Percentiles rank a stretch among this genome's conserved stretches.
Conservation (phyloP, 257 asterid genomes). For the Fraxinus excelsior region DNA sequence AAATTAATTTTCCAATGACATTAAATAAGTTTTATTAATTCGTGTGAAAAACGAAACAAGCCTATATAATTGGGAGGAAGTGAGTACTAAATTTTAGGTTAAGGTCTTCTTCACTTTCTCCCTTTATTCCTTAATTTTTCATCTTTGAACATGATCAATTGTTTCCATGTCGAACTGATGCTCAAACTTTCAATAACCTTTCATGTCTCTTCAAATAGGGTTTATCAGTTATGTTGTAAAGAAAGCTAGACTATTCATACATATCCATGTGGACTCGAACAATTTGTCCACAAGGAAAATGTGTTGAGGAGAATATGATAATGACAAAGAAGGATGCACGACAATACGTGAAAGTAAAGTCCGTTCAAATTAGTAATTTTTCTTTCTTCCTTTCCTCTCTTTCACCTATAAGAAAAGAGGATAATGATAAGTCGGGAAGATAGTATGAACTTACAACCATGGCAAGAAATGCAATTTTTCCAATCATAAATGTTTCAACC, state of each 20-base stretch:
- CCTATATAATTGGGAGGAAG: no score
- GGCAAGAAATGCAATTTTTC: conserved; percentile 21
- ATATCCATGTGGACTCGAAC: conserved; percentile 24
- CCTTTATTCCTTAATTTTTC: not conserved
- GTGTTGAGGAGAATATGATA: conserved; percentile 13
- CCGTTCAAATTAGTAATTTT: conserved; percentile 15
- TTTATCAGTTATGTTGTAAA: conserved; percentile 1
- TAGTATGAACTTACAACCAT: conserved; percentile 67
- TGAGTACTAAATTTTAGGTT: not conserved
- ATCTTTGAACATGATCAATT: not conserved
- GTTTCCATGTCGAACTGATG: not conserved
- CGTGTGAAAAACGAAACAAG: no score
- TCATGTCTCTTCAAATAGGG: not conserved
- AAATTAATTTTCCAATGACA: no score
- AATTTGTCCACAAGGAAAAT: conserved; percentile 16
- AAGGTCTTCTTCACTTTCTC: conserved; percentile 17
- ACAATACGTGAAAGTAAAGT: conserved; percentile 21
- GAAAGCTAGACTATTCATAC: conserved; percentile 6
- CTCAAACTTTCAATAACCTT: not conserved
- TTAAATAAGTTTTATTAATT: no score
- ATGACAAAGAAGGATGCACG: conserved; percentile 16
- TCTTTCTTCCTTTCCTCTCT: not conserved
- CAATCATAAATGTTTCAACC: not conserved
- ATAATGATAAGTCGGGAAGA: conserved; percentile 6
- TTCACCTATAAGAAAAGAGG: not conserved